Percentiles rank a stretch among this genome's conserved stretches.
phyloP scores from a whole-genome alignment of 768 basidiomycete species.

The Mycena polygramma region DNA sequence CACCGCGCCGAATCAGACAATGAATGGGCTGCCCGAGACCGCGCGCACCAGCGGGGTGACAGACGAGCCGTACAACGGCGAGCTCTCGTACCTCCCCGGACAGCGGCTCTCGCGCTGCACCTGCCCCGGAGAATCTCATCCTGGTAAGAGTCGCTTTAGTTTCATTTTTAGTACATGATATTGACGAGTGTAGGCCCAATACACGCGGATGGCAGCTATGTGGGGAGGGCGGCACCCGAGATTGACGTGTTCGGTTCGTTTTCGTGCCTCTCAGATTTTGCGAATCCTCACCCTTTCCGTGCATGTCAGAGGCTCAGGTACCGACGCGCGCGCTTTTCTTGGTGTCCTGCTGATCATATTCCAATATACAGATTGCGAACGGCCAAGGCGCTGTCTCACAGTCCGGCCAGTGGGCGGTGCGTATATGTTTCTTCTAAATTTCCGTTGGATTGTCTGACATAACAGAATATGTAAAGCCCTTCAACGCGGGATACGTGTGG shows the following conservation, averaged over 20 bases:
- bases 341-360: no score
- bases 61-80: constrained; percentile 59
- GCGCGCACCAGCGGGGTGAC: constrained; percentile 68
- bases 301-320: neutral
- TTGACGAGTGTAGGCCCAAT: constrained; percentile 66
- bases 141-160: constrained; percentile 41
- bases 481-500: constrained; percentile 81
- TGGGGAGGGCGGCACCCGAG: constrained; percentile 89
- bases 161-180: no score
- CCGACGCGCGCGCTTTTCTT: no score
- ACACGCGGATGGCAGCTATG: constrained; percentile 80
- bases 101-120: constrained; percentile 92
- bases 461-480: constrained; percentile 58
- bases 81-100: constrained; percentile 86
- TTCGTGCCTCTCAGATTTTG: neutral
- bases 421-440: no score
- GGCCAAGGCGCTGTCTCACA: constrained; percentile 76
- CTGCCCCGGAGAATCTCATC: constrained; percentile 87
- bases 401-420: constrained; percentile 78
- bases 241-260: constrained; percentile 77
- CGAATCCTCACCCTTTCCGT: no score
- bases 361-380: neutral
- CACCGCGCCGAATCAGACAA: constrained; percentile 85
- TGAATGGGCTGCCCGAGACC: constrained; percentile 71
- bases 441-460: no score